Evolutionary conservation across 345 rosid species (phyloP).

Genomic region (Syzygium oleosum): DNA sequence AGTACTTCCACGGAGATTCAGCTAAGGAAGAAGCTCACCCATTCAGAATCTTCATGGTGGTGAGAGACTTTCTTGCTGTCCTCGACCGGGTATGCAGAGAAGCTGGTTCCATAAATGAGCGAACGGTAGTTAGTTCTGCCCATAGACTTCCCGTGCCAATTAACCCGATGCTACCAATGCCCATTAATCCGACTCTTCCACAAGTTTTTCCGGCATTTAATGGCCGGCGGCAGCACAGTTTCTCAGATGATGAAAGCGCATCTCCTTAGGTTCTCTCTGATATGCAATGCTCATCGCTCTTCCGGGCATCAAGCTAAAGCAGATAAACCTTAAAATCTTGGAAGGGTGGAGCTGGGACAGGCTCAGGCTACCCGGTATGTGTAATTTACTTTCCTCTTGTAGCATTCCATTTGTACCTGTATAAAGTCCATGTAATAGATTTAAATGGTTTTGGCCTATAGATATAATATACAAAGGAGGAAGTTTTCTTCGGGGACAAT

Average conservation of each 20-base stretch:
- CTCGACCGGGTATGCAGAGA: slow-evolving; percentile 96
- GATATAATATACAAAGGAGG: slow-evolving; percentile 20
- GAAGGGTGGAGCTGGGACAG: slow-evolving; percentile 12
- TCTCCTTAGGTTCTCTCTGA: slow-evolving; percentile 23
- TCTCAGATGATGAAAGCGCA: slow-evolving; percentile 50
- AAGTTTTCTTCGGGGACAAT: slow-evolving; percentile 11
- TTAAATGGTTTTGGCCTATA: slow-evolving; percentile 26
- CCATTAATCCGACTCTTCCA: slow-evolving; percentile 22
- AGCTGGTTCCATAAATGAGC: slow-evolving; percentile 83
- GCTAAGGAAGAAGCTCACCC: slow-evolving; percentile 99
- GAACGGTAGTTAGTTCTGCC: slow-evolving; percentile 76
- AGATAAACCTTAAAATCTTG: not conserved
- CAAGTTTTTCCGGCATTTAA: slow-evolving; percentile 36
- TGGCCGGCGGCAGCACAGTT: slow-evolving; percentile 31
- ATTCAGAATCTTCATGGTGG: slow-evolving; percentile 94
- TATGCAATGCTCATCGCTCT: not conserved
- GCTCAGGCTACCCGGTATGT: slow-evolving; percentile 8
- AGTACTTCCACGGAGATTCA: slow-evolving; percentile 98
- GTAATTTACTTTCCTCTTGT: slow-evolving; percentile 10
- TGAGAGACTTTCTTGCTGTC: slow-evolving; percentile 75
- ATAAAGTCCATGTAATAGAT: slow-evolving; percentile 33
- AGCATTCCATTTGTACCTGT: slow-evolving; percentile 17
- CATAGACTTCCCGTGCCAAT: slow-evolving; percentile 76
- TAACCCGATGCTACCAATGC: slow-evolving; percentile 43
- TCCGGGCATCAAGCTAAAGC: not conserved